Base-by-base conservation (phyloP, 2,329 filamentous ascomycete genomes). In the Ceratocystiopsis brevicomis region DNA sequence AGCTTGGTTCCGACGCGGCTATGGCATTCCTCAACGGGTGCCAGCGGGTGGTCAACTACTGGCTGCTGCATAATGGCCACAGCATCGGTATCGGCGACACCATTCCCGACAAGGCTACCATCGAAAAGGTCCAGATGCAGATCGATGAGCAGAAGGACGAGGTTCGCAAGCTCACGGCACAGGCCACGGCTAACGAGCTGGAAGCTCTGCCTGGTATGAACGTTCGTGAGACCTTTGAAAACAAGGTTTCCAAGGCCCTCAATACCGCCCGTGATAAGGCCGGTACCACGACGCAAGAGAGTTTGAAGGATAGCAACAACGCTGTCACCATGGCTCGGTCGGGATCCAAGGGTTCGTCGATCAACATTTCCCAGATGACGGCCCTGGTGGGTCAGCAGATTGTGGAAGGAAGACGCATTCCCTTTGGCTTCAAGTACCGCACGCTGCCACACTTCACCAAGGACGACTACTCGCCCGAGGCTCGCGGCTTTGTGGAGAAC, bases 351-450 rank as follows among this genome's bases (percentile, higher is more conserved):
- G 90, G 90, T 59, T 96, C 90, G 3, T 88, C 85, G 13, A 96
- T 98, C 69, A 99, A 99, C 60, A 96, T 99, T 54, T 95, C 92
- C 15, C 90, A 99, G 63, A 98, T 99, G 90, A 92, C 87, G 49
- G 90, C 90, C 21, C 74, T 96, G 50, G 92, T 99, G 47, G 90
- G 92, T 51, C 90, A 98, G 59, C 92, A 98, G 59, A 93, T 92
- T 50, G 86, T 98, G 10, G 90, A 98, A 65, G 92, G 90, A 55
- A 94, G 94, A 64, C 90, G 90, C 68, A 94, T 98, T 66, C 90
- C 90, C 1, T 98, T 95, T 56, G 90, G 92, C 18, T 98, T 98
- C 76, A 95, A 96, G 60, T 96, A 98, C 59, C 79, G 90, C 42
- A 94, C 90, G 0, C 66, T 98, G 46, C 90, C 90, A 3, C 90